Evolutionary conservation across 768 basidiomycete species (phyloP), one percentile per base, ranked within the genome.

Genomic region (Mycena venus): DNA sequence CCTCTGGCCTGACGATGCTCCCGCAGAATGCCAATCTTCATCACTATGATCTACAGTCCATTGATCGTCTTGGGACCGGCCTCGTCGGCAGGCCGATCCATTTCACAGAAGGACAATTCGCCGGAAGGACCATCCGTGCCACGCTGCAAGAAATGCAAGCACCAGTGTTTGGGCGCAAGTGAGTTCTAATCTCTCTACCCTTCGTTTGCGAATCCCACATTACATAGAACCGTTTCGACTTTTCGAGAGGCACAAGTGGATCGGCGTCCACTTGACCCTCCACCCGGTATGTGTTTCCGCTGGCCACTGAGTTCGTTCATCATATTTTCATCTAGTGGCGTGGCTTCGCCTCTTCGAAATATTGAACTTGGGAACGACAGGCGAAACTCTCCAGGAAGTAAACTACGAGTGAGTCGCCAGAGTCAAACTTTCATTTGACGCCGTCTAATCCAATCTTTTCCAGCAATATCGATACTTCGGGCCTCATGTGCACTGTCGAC

Each of bases 401-500:
- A 79, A 85, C 58, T 90, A 90, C 71, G 88, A 90, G 90, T 90
- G 82, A 40, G 86, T 77, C 17, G 68, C 55, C 40, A 9, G 17
- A 49, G 47, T 38, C 15, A 15, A 15, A 38, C 60, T 25, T 15
- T 55, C 9, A 64, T 31, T 27, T 56, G 36, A 25, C 15, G 59
- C 5, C 31, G 23, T 40, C 51, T 72, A 29, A 69, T 55, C 72
- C n/a, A 32, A 77, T 65, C 31, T 40, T 73, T 75, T 53, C 0
- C 78, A 94, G 94, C 47, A 88, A 90, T 51, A 81, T 93, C 58
- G 88, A 92, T 66, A 84, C 85, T 17, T 86, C 90, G 40, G 95
- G 94, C 1, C 85, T 95, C 12, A 80, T 95, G 17, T 95, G 94
- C 81, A 93, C 91, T 5, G 93, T 94, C 49, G 95, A 95, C 82